Conservation (phyloP, 441 rosid genomes). For the Populus hybrid region DNA sequence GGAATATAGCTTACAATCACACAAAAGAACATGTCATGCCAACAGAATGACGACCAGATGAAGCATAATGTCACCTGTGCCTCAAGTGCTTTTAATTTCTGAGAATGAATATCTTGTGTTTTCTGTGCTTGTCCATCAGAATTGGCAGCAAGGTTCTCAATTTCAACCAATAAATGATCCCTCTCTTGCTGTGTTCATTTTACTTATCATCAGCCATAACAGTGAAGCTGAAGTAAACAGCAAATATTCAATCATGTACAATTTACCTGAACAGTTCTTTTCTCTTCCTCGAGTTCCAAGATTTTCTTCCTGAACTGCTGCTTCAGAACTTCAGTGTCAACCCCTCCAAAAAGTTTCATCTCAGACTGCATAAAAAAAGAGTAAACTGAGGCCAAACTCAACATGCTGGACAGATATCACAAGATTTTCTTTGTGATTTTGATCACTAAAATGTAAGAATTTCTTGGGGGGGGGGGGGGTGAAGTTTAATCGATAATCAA, state of each 20-base stretch:
- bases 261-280: constrained; percentile 74
- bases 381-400: background rate
- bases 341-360: constrained; percentile 86
- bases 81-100: constrained; percentile 82
- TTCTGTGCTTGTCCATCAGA: constrained; percentile 71
- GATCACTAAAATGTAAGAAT: background rate
- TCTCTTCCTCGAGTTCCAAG: constrained; percentile 87
- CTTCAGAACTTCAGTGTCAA: constrained; percentile 69
- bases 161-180: constrained; percentile 76
- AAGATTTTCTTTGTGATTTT: background rate
- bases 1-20: background rate
- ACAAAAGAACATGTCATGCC: background rate
- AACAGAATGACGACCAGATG: background rate
- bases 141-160: constrained; percentile 73
- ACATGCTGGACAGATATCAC: background rate
- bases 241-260: background rate
- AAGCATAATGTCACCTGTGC: constrained; percentile 50
- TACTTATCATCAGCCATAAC: background rate
- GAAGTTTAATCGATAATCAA: too few species aligned
- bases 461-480: too few species aligned
- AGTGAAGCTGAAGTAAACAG: background rate
- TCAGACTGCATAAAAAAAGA: constrained; percentile 61
- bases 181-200: constrained; percentile 73
- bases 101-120: constrained; percentile 77
- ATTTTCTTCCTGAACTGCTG: constrained; percentile 95